Conservation (phyloP, 164 flowering plant genomes). For the Tetracentron sinense region DNA sequence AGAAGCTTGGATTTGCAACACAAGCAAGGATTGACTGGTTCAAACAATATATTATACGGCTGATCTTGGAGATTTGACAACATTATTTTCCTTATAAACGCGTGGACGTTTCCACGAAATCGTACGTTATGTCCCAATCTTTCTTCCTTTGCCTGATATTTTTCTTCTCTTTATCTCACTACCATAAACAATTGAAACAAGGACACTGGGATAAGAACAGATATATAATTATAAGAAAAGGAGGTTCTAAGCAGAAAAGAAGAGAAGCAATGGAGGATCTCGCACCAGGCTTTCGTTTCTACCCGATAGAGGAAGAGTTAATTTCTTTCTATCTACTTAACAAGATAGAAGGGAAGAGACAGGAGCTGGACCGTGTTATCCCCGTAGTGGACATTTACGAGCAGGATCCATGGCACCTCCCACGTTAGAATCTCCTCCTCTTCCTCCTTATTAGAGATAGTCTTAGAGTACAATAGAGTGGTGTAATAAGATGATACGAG, state of each 20-base stretch:
- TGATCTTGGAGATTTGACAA: not conserved
- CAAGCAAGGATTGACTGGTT: not conserved
- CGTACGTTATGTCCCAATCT: not conserved
- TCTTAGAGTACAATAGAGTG: no score
- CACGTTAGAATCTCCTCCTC: conserved; percentile 24
- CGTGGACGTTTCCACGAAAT: conserved; percentile 5
- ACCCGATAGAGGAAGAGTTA: conserved; percentile 64
- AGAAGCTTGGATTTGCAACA: no score
- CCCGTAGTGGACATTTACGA: conserved; percentile 41
- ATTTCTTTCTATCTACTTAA: conserved; percentile 43
- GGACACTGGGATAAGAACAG: not conserved
- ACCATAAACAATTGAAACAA: not conserved
- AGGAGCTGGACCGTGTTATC: conserved; percentile 30
- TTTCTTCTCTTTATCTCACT: not conserved
- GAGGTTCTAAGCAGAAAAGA: not conserved
- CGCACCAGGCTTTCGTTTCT: conserved; percentile 56
- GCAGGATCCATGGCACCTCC: conserved; percentile 51
- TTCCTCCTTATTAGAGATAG: not conserved
- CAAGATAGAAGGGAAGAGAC: conserved; percentile 34
- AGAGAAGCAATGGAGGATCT: conserved; percentile 16
- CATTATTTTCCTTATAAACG: not conserved
- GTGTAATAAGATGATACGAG: no score
- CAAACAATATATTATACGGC: no score
- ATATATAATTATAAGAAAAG: not conserved
- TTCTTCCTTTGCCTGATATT: conserved; percentile 5